Conservation (phyloP, 2,329 filamentous ascomycete species). For the Gaeumannomyces tritici region DNA sequence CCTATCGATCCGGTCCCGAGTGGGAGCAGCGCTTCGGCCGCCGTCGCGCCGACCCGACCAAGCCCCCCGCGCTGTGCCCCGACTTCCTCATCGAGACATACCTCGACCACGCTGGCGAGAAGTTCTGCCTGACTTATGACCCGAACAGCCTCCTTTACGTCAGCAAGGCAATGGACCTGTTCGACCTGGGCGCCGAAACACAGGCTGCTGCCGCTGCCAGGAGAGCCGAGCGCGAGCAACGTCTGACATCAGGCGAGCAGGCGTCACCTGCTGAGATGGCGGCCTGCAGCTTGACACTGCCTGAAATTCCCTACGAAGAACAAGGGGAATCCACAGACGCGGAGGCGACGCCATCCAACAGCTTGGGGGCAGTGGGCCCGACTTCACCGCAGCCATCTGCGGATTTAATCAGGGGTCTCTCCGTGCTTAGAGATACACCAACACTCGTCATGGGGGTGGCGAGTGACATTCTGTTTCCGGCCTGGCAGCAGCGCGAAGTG, state of each 20-base stretch:
- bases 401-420: slow-evolving; percentile 71
- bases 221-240: slow-evolving; percentile 49
- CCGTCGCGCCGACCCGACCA: slow-evolving; percentile 72
- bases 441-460: slow-evolving; percentile 88
- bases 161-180: slow-evolving; percentile 97
- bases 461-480: slow-evolving; percentile 92
- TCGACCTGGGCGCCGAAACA: slow-evolving; percentile 71
- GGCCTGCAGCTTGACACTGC: slow-evolving; percentile 72
- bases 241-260: slow-evolving; percentile 38
- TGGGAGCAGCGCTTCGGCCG: slow-evolving; percentile 95
- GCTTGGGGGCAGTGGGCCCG: slow-evolving; percentile 8
- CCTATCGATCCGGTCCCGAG: slow-evolving; percentile 90
- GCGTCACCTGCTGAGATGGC: slow-evolving; percentile 18
- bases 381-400: slow-evolving; percentile 47
- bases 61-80: slow-evolving; percentile 86
- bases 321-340: slow-evolving; percentile 37
- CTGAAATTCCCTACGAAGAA: slow-evolving; percentile 78
- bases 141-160: slow-evolving; percentile 93
- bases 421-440: slow-evolving; percentile 62
- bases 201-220: slow-evolving; percentile 54
- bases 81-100: slow-evolving; percentile 98
- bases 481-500: slow-evolving; percentile 95
- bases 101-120: slow-evolving; percentile 94
- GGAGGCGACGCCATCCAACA: slow-evolving; percentile 9
- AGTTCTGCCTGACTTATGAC: slow-evolving; percentile 95